Percentiles rank a stretch among this genome's conserved stretches.
Conservation (phyloP, 208 protist genomes). For the Trypanosoma vivax region DNA sequence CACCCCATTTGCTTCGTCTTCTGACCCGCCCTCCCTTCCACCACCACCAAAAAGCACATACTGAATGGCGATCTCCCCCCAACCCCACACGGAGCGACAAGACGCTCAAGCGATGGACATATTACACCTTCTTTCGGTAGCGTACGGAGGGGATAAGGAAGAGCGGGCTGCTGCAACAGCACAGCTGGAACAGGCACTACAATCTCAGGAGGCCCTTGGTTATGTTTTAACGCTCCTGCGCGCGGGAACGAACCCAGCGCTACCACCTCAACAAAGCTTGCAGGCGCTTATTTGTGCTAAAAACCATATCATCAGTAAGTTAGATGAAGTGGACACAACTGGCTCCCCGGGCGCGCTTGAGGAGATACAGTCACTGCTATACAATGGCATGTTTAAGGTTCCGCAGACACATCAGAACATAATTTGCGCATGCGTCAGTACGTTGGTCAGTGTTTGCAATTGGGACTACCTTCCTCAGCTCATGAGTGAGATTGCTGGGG, state of each 20-base stretch:
- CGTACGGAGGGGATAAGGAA: constrained; percentile 72
- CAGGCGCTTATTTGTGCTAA: constrained; percentile 81
- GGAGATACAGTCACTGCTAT: constrained; percentile 59
- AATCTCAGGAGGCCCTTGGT: constrained; percentile 30
- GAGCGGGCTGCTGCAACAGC: constrained; percentile 59
- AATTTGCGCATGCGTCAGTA: constrained; percentile 48
- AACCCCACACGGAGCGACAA: no score
- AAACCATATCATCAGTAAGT: constrained; percentile 64
- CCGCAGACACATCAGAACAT: constrained; percentile 59
- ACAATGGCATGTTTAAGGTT: constrained; percentile 45
- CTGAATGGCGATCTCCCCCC: no score
- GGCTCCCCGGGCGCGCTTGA: constrained; percentile 29
- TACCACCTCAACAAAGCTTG: constrained; percentile 59
- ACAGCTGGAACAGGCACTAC: constrained; percentile 46
- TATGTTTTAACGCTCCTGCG: constrained; percentile 60
- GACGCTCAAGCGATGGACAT: constrained; percentile 23
- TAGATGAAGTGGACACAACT: constrained; percentile 38
- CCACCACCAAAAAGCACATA: no score
- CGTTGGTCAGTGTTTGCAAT: constrained; percentile 58
- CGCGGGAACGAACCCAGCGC: constrained; percentile 35
- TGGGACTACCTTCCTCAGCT: constrained; percentile 80
- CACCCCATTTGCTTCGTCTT: neutral
- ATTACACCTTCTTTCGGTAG: constrained; percentile 63
- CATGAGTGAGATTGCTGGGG: constrained; percentile 34
- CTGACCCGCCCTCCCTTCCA: neutral